phyloP scores from a whole-genome alignment of 2,329 filamentous ascomycete genomes.

The Sordariomycetes sp. region DNA sequence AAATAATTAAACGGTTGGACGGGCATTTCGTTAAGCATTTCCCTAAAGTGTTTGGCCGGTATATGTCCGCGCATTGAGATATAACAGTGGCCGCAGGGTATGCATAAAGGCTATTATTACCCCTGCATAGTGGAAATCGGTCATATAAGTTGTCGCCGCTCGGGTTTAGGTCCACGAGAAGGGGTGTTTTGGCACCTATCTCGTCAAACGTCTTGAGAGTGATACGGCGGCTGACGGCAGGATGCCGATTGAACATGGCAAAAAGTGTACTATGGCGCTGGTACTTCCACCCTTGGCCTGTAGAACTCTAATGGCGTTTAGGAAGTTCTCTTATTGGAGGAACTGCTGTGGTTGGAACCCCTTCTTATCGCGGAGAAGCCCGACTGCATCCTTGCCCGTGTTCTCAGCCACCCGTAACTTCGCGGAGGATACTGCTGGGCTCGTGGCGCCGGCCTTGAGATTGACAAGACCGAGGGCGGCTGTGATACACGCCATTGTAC shows the following conservation, averaged over 20 bases:
- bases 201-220: constrained; percentile 68
- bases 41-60: constrained; percentile 68
- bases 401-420: constrained; percentile 73
- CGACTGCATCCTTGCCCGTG: constrained; percentile 56
- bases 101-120: constrained; percentile 76
- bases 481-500: constrained; percentile 77
- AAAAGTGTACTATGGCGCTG: constrained; percentile 74
- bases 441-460: constrained; percentile 59
- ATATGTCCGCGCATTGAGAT: constrained; percentile 68
- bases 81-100: constrained; percentile 59
- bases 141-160: constrained; percentile 81
- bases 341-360: constrained; percentile 57
- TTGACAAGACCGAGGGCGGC: constrained; percentile 73
- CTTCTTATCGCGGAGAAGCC: constrained; percentile 47
- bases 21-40: constrained; percentile 62
- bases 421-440: constrained; percentile 63
- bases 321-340: constrained; percentile 61
- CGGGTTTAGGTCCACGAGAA: constrained; percentile 77
- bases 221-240: constrained; percentile 48
- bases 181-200: constrained; percentile 63
- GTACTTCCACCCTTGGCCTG: constrained; percentile 79
- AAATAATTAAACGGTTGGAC: constrained; percentile 48
- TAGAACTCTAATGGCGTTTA: constrained; percentile 76
- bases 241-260: constrained; percentile 67
- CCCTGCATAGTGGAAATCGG: constrained; percentile 78